phyloP scores from a whole-genome alignment of 2,329 filamentous ascomycete species.

The Talaromyces marneffei region DNA sequence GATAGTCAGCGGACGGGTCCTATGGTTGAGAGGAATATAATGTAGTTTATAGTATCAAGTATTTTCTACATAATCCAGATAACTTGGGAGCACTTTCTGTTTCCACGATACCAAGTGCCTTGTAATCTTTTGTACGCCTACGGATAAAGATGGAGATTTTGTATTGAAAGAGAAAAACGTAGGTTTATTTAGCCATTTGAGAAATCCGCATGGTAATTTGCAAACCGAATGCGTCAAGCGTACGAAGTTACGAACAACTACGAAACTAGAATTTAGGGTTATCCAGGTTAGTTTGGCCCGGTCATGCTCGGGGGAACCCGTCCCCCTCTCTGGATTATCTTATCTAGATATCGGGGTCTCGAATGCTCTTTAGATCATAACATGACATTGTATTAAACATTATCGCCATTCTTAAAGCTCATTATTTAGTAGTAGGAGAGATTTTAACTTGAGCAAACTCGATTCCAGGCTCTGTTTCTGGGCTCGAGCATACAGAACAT shows the following conservation, averaged over 20 bases:
- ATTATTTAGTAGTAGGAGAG: neutral
- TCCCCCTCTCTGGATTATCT: neutral
- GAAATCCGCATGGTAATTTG: too few relatives aligned
- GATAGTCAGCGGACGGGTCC: constrained; percentile 7
- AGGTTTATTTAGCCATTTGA: too few relatives aligned
- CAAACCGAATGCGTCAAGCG: too few relatives aligned
- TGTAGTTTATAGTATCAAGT: constrained; percentile 3
- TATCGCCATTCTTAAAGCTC: neutral
- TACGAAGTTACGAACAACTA: neutral
- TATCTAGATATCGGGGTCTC: neutral
- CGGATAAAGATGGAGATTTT: too few relatives aligned
- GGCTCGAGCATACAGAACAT: neutral
- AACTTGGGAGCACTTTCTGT: neutral
- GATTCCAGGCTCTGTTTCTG: constrained; percentile 6
- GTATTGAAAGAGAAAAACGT: too few relatives aligned
- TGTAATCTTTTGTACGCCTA: too few relatives aligned
- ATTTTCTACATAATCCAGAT: neutral
- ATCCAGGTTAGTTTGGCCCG: neutral
- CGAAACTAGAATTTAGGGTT: neutral
- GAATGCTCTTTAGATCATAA: neutral
- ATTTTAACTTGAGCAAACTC: neutral
- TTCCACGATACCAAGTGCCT: too few relatives aligned
- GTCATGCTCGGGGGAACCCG: neutral
- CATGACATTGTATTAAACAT: neutral
- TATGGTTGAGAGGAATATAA: constrained; percentile 7